Conservation (phyloP, 495 filamentous ascomycete genomes). For the Lepraria neglecta region DNA sequence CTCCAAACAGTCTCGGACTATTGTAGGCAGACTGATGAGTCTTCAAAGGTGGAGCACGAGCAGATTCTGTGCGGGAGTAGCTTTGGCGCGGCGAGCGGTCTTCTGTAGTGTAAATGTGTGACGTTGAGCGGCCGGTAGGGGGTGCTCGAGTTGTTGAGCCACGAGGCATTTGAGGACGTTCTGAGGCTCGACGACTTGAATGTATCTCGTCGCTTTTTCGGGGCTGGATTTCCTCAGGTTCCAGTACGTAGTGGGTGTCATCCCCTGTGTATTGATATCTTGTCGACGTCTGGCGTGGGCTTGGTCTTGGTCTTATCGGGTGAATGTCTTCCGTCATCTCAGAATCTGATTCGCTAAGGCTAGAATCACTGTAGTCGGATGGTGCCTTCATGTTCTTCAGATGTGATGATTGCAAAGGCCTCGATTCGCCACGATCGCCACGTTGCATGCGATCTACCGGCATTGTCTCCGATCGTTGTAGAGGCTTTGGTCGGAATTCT, state of each 20-base stretch:
- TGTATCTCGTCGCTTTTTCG: slow-evolving; percentile 1
- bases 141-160: slow-evolving; percentile 18
- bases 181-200: slow-evolving; percentile 18
- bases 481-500: slow-evolving; percentile 21
- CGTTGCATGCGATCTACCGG: slow-evolving; percentile 24
- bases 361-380: slow-evolving; percentile 10
- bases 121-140: slow-evolving; percentile 12
- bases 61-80: slow-evolving; percentile 20
- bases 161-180: slow-evolving; percentile 18
- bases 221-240: slow-evolving; percentile 28
- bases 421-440: slow-evolving; percentile 18
- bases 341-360: slow-evolving; percentile 33
- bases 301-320: slow-evolving; percentile 18
- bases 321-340: slow-evolving; percentile 18
- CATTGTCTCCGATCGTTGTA: slow-evolving; percentile 36
- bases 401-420: slow-evolving; percentile 25
- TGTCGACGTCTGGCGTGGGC: slow-evolving; percentile 7
- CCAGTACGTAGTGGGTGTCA: slow-evolving; percentile 29
- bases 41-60: slow-evolving; percentile 17
- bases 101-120: slow-evolving; percentile 19
- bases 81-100: slow-evolving; percentile 6
- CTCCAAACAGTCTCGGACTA: slow-evolving; percentile 14
- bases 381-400: slow-evolving; percentile 27
- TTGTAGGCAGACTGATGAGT: slow-evolving; percentile 16
- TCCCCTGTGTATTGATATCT: slow-evolving; percentile 8